Evolutionary conservation across 139 green algal species (phyloP).

Genomic region (Micractinium sp.): DNA sequence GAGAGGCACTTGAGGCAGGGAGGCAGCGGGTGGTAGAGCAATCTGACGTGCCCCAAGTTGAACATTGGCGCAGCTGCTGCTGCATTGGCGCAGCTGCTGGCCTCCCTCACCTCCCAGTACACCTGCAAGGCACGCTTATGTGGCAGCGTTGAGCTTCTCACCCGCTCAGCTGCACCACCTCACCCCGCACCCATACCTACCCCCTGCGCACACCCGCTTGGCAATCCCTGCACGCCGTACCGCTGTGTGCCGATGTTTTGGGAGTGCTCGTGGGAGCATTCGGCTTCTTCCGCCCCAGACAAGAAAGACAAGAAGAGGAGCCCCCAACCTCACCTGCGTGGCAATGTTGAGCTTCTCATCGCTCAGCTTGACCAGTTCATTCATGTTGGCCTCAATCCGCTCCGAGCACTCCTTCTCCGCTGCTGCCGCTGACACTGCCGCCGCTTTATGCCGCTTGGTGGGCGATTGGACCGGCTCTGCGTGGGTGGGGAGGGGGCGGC

Average conservation of each 20-base stretch:
- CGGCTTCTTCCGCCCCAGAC: background rate
- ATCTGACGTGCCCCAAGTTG: too few species aligned
- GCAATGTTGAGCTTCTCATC: conserved; percentile 57
- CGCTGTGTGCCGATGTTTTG: too few species aligned
- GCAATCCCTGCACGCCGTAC: too few species aligned
- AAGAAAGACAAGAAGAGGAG: background rate
- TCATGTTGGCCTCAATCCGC: conserved; percentile 46
- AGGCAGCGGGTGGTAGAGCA: background rate
- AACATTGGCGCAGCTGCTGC: too few species aligned
- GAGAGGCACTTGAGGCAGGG: background rate
- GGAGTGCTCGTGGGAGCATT: too few species aligned
- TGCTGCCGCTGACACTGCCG: background rate
- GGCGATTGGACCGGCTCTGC: conserved; percentile 11
- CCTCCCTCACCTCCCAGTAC: too few species aligned
- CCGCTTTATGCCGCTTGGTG: conserved; percentile 33
- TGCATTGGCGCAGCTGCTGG: too few species aligned
- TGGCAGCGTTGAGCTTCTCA: too few species aligned
- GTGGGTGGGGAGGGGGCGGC: background rate
- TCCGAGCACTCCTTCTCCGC: background rate
- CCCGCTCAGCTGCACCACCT: too few species aligned
- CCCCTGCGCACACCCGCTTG: too few species aligned
- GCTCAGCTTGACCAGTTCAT: conserved; percentile 56
- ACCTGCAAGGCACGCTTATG: too few species aligned
- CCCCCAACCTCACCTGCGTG: background rate
- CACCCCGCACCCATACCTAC: too few species aligned